Evolutionary conservation across 345 rosid genomes (phyloP).

Genomic region (Atalantia buxifolia): DNA sequence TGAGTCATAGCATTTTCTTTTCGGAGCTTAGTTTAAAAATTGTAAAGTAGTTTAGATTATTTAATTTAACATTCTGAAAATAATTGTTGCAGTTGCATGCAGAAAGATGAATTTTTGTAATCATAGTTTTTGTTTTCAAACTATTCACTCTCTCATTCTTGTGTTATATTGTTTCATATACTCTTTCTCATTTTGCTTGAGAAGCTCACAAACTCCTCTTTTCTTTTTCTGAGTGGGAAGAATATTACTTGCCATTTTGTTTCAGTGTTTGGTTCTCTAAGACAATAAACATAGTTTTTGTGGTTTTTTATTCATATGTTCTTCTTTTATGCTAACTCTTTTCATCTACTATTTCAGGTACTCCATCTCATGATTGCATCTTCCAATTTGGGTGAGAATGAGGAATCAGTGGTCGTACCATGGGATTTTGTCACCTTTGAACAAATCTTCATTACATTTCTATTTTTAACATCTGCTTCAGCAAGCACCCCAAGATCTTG

Average conservation of each 20-base stretch:
- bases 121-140: too few species aligned
- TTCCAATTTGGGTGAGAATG: constrained; percentile 40
- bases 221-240: neutral
- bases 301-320: neutral
- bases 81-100: neutral
- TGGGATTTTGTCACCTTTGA: neutral
- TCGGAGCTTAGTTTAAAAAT: neutral
- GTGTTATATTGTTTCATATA: too few species aligned
- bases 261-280: neutral
- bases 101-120: too few species aligned
- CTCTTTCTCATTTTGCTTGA: neutral
- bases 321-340: neutral
- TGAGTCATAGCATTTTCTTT: constrained; percentile 19
- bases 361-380: constrained; percentile 41
- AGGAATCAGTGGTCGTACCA: neutral
- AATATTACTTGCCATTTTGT: neutral
- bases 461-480: neutral
- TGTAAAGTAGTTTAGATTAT: neutral
- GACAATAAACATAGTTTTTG: neutral
- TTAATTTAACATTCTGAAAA: neutral
- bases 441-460: neutral
- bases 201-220: neutral
- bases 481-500: neutral
- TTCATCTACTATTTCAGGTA: constrained; percentile 17
- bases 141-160: too few species aligned